These are phyloP conservation scores for Pilasporangium apinafurcum DNA, from an alignment of 352 stramenopile species.

Conservation along the genomic window DNA sequence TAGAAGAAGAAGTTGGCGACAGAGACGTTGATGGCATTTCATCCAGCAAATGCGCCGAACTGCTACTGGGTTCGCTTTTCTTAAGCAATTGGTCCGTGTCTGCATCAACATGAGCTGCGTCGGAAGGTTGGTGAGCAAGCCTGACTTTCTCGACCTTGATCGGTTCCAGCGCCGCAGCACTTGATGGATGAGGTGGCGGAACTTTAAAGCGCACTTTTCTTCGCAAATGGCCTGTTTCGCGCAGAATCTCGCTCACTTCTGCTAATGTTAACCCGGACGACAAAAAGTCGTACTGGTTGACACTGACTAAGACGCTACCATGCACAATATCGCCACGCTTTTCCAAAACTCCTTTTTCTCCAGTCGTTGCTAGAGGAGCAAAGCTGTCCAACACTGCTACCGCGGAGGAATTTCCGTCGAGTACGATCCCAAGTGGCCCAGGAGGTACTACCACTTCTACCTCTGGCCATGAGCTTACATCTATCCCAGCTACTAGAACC, in stretches of 20 bases:
- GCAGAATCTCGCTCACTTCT: conserved; percentile 39
- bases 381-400: conserved; percentile 56
- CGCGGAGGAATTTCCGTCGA: conserved; percentile 32
- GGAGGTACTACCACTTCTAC: conserved; percentile 44
- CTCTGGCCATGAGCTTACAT: conserved; percentile 13
- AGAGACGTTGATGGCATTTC: too few species aligned
- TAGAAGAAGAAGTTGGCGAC: too few species aligned
- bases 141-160: too few species aligned
- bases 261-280: conserved; percentile 22
- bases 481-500: too few species aligned
- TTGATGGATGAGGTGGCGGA: too few species aligned
- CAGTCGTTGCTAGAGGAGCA: conserved; percentile 14
- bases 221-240: conserved; percentile 30
- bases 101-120: too few species aligned
- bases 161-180: too few species aligned
- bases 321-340: conserved; percentile 23
- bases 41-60: too few species aligned
- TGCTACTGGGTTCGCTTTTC: too few species aligned
- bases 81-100: too few species aligned
- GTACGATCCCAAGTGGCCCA: conserved; percentile 47
- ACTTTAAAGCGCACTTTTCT: conserved; percentile 40
- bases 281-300: conserved; percentile 61
- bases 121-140: too few species aligned
- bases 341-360: conserved; percentile 39
- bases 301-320: conserved; percentile 41